Evolutionary conservation across 345 rosid genomes (phyloP).

Genomic region (Eucalyptus cloeziana): DNA sequence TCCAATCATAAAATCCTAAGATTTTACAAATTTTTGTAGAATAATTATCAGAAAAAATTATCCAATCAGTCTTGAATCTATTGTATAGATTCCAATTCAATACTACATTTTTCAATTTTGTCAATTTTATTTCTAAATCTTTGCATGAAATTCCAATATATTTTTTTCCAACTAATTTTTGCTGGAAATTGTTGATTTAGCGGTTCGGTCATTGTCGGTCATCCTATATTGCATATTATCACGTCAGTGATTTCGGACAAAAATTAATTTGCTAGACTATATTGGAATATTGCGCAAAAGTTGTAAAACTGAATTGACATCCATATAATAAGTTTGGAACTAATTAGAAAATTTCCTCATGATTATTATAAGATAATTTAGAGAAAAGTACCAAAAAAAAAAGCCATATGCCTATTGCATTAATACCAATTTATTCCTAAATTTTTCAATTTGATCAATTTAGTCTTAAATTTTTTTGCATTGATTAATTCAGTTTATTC

Average conservation of each 20-base stretch:
- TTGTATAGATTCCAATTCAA: not conserved
- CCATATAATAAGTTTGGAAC: fast-evolving
- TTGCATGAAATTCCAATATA: no score
- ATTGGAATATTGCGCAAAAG: no score
- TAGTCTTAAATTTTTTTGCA: no score
- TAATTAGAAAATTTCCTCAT: no score
- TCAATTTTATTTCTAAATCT: not conserved
- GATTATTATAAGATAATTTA: no score
- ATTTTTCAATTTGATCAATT: fast-evolving
- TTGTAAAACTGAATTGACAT: fast-evolving
- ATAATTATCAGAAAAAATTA: no score
- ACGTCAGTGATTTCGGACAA: fast-evolving
- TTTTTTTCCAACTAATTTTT: fast-evolving
- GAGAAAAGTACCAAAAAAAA: fast-evolving
- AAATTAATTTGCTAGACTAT: not conserved
- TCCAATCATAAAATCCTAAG: not conserved
- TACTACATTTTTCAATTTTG: no score
- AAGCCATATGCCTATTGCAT: fast-evolving
- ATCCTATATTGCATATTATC: not conserved
- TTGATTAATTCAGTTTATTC: fast-evolving
- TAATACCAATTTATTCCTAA: no score
- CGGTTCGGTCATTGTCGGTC: fast-evolving
- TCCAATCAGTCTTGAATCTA: fast-evolving
- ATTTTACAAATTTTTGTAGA: no score
- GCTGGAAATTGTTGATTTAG: no score